Percentiles rank a stretch among this genome's conserved stretches.
These are phyloP conservation scores for Tuctoria greenei DNA, from an alignment of 176 grass and related monocot genomes.

Conservation along the genomic window DNA sequence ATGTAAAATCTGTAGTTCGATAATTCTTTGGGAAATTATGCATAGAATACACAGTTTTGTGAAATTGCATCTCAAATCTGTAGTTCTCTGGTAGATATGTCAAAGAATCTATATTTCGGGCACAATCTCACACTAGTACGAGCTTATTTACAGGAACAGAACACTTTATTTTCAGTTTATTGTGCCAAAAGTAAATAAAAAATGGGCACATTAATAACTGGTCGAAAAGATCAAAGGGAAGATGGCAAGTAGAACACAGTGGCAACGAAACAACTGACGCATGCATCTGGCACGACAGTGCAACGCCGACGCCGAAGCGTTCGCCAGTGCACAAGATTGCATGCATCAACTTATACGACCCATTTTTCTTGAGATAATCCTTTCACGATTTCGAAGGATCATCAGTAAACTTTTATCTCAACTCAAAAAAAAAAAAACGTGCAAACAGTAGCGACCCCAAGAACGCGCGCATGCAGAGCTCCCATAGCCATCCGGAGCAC, in stretches of 20 bases:
- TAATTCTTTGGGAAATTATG: too few relatives aligned
- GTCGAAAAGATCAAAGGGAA: background rate
- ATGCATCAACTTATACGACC: background rate
- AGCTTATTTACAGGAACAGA: background rate
- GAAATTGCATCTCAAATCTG: too few relatives aligned
- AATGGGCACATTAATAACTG: background rate
- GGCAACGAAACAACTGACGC: background rate
- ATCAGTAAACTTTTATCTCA: background rate
- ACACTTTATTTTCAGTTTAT: background rate
- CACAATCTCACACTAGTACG: background rate
- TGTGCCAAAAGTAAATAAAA: background rate
- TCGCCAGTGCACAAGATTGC: background rate
- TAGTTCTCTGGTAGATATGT: too few relatives aligned
- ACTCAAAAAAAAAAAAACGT: background rate
- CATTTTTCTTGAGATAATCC: background rate
- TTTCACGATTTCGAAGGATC: background rate
- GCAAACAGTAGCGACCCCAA: background rate
- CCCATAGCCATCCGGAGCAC: background rate
- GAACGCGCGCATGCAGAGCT: background rate
- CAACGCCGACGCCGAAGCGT: background rate
- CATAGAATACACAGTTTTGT: too few relatives aligned
- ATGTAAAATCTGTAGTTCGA: too few relatives aligned
- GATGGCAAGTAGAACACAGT: background rate
- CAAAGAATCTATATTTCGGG: background rate
- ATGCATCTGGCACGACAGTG: background rate